phyloP scores from a whole-genome alignment of 495 filamentous ascomycete species.

The Penicillium arizonense region DNA sequence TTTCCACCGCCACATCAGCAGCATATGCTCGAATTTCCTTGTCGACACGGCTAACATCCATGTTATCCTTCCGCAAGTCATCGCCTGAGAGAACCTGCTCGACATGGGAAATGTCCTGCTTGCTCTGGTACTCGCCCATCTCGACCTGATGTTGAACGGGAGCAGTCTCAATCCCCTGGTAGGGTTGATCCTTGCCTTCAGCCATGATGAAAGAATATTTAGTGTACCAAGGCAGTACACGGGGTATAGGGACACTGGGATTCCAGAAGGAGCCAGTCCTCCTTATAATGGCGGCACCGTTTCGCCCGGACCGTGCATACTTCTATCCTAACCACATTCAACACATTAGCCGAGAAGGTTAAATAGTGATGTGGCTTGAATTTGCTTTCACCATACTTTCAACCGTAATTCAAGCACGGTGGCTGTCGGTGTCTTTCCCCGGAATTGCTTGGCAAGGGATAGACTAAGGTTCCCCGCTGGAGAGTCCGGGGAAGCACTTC shows the following conservation, averaged over 20 bases:
- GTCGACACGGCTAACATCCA: conserved; percentile 57
- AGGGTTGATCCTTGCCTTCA: not conserved
- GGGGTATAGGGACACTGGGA: not conserved
- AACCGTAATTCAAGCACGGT: conserved; percentile 4
- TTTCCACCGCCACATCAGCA: conserved; percentile 43
- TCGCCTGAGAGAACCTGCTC: conserved; percentile 45
- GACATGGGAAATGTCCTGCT: conserved; percentile 47
- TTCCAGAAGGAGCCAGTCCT: not conserved
- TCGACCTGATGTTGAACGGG: conserved; percentile 4
- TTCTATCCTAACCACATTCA: not conserved
- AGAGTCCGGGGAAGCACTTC: conserved; percentile 21
- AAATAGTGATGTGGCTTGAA: not conserved
- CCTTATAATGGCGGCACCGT: conserved; percentile 1
- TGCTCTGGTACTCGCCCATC: conserved; percentile 15
- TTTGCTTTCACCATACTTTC: not conserved
- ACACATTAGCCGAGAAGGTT: not conserved
- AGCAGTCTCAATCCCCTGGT: conserved; percentile 9
- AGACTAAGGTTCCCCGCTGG: not conserved
- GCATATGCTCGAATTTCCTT: conserved; percentile 64
- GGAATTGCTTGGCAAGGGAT: conserved; percentile 15
- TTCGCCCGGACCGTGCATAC: not conserved
- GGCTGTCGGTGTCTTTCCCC: conserved; percentile 1
- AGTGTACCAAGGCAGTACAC: not conserved
- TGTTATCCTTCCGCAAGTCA: conserved; percentile 45
- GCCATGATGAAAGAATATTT: not conserved